phyloP scores from a whole-genome alignment of 352 stramenopile genomes.

The Phytopythium kandeliae region DNA sequence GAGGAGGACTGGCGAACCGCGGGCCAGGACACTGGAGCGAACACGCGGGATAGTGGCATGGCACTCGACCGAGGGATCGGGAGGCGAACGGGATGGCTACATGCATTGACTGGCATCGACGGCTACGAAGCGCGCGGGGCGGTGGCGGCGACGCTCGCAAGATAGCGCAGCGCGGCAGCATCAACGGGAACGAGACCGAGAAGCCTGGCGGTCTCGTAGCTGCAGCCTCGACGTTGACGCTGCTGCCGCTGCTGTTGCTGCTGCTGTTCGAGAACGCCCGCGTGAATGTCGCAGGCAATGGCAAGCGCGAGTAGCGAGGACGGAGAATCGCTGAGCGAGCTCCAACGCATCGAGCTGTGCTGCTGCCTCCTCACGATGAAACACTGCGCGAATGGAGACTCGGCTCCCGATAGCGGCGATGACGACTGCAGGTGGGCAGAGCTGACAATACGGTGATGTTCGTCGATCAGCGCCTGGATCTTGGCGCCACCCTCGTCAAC shows the following conservation, averaged over 20 bases:
- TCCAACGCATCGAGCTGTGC: too few species aligned
- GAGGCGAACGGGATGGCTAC: too few species aligned
- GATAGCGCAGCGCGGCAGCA: background rate
- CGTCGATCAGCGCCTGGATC: constrained; percentile 20
- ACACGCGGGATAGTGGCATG: too few species aligned
- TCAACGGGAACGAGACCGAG: background rate
- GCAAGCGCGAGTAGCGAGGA: background rate
- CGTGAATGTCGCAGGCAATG: background rate
- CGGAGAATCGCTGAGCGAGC: too few species aligned
- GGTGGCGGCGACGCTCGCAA: background rate
- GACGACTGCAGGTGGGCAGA: constrained; percentile 4
- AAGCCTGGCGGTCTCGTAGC: background rate
- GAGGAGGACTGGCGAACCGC: constrained; percentile 4
- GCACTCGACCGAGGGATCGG: too few species aligned
- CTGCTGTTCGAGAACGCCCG: background rate
- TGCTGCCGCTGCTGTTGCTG: too few species aligned
- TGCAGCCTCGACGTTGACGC: background rate
- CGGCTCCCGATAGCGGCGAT: too few species aligned
- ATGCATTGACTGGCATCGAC: too few species aligned
- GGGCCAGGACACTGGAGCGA: too few species aligned
- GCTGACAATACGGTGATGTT: constrained; percentile 23
- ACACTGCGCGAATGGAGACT: too few species aligned
- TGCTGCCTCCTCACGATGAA: too few species aligned
- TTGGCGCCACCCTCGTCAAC: constrained; percentile 2
- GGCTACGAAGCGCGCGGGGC: background rate